Evolutionary conservation across 768 basidiomycete genomes (phyloP).

Genomic region (Pholiota microspora): DNA sequence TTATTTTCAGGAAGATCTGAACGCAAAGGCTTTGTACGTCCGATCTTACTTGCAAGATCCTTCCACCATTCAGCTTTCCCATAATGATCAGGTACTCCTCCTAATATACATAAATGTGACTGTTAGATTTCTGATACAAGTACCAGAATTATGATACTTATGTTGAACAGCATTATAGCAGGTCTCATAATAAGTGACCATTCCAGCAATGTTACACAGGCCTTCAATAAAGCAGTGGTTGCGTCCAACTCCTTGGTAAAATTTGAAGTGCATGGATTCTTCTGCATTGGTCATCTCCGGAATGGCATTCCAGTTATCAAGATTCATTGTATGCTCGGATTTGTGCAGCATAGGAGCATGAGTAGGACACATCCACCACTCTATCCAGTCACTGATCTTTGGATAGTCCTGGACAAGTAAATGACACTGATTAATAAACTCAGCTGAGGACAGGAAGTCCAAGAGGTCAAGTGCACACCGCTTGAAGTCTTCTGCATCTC

Average conservation of each 20-base stretch:
- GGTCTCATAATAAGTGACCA: slow-evolving; percentile 4
- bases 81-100: slow-evolving; percentile 10
- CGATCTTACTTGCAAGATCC: background rate
- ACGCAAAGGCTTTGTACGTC: slow-evolving; percentile 14
- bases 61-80: slow-evolving; percentile 16
- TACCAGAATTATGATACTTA: too few species aligned
- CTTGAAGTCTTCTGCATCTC: slow-evolving; percentile 15
- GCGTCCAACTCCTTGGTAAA: slow-evolving; percentile 22
- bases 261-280: slow-evolving; percentile 28
- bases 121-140: too few species aligned
- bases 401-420: slow-evolving; percentile 22
- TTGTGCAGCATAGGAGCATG: slow-evolving; percentile 29
- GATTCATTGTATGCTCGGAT: slow-evolving; percentile 13
- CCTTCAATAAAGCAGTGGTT: slow-evolving; percentile 18
- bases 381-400: slow-evolving; percentile 22
- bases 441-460: slow-evolving; percentile 4
- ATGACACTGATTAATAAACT: slow-evolving; percentile 8
- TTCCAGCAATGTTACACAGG: slow-evolving; percentile 4
- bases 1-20: background rate
- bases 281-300: slow-evolving; percentile 28
- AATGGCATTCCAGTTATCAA: slow-evolving; percentile 18
- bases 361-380: slow-evolving; percentile 29
- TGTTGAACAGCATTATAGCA: background rate
- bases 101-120: slow-evolving; percentile 6
- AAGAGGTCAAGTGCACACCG: slow-evolving; percentile 12